Percentiles rank a stretch among this genome's conserved stretches.
phyloP scores from a whole-genome alignment of 805 yeast genomes.

The Candida tammaniensis region DNA sequence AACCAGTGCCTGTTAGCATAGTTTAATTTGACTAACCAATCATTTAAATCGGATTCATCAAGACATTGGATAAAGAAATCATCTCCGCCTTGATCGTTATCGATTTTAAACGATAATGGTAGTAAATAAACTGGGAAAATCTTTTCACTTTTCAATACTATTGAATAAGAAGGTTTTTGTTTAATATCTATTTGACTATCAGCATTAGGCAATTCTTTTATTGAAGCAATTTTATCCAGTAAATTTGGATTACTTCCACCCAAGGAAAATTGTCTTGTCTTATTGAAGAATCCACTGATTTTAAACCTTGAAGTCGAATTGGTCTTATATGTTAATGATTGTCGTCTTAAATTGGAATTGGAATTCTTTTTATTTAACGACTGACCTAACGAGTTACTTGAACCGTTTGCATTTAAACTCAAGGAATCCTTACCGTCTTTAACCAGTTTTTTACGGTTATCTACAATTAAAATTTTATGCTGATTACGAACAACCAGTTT shows the following conservation, averaged over 20 bases:
- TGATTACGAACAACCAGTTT: constrained; percentile 30
- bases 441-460: constrained; percentile 30
- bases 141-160: constrained; percentile 45
- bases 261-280: constrained; percentile 55
- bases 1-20: constrained; percentile 57
- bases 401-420: neutral
- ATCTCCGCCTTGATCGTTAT: constrained; percentile 36
- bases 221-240: constrained; percentile 44
- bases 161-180: constrained; percentile 49
- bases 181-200: constrained; percentile 35
- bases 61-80: constrained; percentile 69
- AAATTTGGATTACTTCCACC: constrained; percentile 14
- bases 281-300: constrained; percentile 56
- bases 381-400: constrained; percentile 2
- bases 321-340: constrained; percentile 38
- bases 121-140: constrained; percentile 53
- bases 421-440: constrained; percentile 13
- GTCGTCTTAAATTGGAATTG: constrained; percentile 29
- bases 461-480: constrained; percentile 26
- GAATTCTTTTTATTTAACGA: constrained; percentile 28
- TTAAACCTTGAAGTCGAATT: constrained; percentile 43
- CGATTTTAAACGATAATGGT: constrained; percentile 50
- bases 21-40: constrained; percentile 61
- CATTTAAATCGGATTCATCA: constrained; percentile 58
- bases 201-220: constrained; percentile 59